Evolutionary conservation across 495 filamentous ascomycete species (phyloP), one percentile per base, ranked within the genome.

Genomic region (Ramalina peruviana): DNA sequence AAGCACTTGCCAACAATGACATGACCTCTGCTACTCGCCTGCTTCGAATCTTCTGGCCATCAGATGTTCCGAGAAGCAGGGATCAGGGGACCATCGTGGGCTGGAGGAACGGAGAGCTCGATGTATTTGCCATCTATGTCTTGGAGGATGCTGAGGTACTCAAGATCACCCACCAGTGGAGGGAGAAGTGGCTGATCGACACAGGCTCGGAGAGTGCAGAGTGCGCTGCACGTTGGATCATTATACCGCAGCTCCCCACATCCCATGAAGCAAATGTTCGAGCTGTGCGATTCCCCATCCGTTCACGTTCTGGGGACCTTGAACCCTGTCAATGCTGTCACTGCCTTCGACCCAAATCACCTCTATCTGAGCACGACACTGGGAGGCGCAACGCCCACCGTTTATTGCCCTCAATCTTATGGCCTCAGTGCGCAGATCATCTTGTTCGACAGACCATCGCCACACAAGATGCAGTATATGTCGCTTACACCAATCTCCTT

Each of bases 31-130:
- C 71, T 54, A 85, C 94, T 87, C 86, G 85, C 57, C 71, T 97
- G 72, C 83, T 97, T 79, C 84, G 92, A 65, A 79, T 99, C 70
- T 97, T 99, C 67, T 99, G 92, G 92, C 92, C 92, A 54, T 82
- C 83, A 52, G 88, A 97, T 70, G 79, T 85, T 36, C 72, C 81
- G 21, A 77, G 81, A 60, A 82, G 75, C 20, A 80, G 79, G 46
- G 68, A 72, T 19, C 75, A 83, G 33, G 93, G 93, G 7, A 83
- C 93, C 41, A 79, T 99, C 51, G 85, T 99, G 17, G 92, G 92
- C 53, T 99, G 88, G 87, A 75, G 85, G 53, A 99, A 99, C 60
- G 95, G 89, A 36, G 82, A 82, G 51, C 68, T 86, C 44, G 92
- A 99, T 67, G 67, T 96, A 27, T 82, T 97, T 57, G 88, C 97